Evolutionary conservation across 2,329 filamentous ascomycete genomes (phyloP).

Genomic region (Fusarium sp.): DNA sequence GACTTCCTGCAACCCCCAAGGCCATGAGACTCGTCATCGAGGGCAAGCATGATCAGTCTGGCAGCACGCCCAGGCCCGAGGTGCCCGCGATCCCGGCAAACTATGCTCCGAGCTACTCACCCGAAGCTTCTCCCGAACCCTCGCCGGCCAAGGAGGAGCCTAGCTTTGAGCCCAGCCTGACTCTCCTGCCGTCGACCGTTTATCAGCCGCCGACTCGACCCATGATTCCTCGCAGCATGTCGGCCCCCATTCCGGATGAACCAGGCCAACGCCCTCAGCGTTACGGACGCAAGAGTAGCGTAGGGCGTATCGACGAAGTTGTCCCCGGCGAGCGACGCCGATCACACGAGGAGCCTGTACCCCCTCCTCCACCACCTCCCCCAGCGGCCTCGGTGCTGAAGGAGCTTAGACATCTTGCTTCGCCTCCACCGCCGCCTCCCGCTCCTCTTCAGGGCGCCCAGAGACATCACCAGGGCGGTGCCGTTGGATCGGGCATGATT

Average conservation of each 20-base stretch:
- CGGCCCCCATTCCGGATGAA: slow-evolving; percentile 60
- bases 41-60: slow-evolving; percentile 56
- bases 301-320: slow-evolving; percentile 58
- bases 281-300: slow-evolving; percentile 49
- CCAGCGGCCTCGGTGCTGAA: slow-evolving; percentile 64
- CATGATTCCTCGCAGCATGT: slow-evolving; percentile 68
- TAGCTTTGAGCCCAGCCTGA: slow-evolving; percentile 48
- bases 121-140: slow-evolving; percentile 50
- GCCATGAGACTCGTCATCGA: slow-evolving; percentile 86
- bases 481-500: slow-evolving; percentile 64
- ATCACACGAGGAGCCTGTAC: slow-evolving; percentile 61
- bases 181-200: slow-evolving; percentile 66
- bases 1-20: slow-evolving; percentile 89
- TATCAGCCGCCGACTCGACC: slow-evolving; percentile 64
- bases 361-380: slow-evolving; percentile 63
- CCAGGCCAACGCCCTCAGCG: slow-evolving; percentile 43
- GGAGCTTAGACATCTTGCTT: slow-evolving; percentile 69
- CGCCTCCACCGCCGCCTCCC: slow-evolving; percentile 69
- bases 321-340: slow-evolving; percentile 52
- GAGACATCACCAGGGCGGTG: slow-evolving; percentile 55
- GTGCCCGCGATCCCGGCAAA: slow-evolving; percentile 62
- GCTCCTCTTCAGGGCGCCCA: slow-evolving; percentile 61
- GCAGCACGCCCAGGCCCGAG: slow-evolving; percentile 58
- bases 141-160: slow-evolving; percentile 47
- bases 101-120: slow-evolving; percentile 56